These are phyloP conservation scores for Chlamydomonas reinhardtii DNA, from an alignment of 163 green algal genomes.

Conservation along the genomic window DNA sequence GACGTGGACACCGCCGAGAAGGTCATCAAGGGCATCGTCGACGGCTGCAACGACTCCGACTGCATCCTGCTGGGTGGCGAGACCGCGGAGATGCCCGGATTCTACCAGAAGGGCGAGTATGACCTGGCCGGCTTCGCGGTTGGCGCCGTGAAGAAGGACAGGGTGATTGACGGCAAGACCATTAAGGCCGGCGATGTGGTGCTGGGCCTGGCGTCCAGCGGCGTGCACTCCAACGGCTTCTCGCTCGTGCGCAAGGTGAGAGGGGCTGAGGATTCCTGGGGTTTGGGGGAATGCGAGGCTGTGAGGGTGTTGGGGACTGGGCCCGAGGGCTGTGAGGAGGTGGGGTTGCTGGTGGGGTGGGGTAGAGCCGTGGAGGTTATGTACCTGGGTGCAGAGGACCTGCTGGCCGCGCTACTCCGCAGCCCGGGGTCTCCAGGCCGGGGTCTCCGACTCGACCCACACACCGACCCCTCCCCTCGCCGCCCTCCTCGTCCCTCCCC, in stretches of 20 bases:
- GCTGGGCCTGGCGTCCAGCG: conserved; percentile 86
- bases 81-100: conserved; percentile 99
- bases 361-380: too few species aligned
- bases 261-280: not conserved
- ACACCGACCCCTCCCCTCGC: not conserved
- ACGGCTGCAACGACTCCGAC: conserved; percentile 91
- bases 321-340: too few species aligned
- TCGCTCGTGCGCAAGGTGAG: conserved; percentile 92
- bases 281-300: not conserved
- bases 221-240: conserved; percentile 98
- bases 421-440: too few species aligned
- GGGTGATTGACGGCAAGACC: conserved; percentile 90
- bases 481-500: too few species aligned
- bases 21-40: conserved; percentile 96
- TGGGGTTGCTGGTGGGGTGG: too few species aligned
- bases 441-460: too few species aligned
- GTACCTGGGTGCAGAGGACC: too few species aligned
- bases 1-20: conserved; percentile 96
- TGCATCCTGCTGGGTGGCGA: conserved; percentile 95
- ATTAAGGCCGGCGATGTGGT: conserved; percentile 91
- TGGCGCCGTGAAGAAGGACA: conserved; percentile 93
- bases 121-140: conserved; percentile 99
- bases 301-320: not conserved
- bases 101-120: conserved; percentile 97
- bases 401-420: too few species aligned